Evolutionary conservation across 805 yeast genomes (phyloP), one percentile per base, ranked within the genome.

Genomic region (Zygotorulaspora chibaensis): DNA sequence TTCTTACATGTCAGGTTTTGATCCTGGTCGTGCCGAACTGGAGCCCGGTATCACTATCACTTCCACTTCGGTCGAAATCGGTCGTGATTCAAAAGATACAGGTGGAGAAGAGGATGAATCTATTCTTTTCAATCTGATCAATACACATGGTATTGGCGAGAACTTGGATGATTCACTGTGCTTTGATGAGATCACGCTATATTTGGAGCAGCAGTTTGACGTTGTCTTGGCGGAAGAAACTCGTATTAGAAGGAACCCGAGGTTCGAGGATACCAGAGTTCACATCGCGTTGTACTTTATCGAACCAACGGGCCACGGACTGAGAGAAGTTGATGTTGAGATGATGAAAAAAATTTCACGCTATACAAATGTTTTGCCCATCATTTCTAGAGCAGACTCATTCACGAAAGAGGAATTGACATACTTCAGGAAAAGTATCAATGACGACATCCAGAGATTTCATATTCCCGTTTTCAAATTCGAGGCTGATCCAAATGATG

Each of bases 221-320:
- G 70, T 75, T 46, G 88, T 86, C 0, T 73, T 89, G 38, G 87
- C 87, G 1, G 96, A 89, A 63, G 96, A 89, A 64, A 85, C 93
- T 1, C 75, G 91, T 52, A 87, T 89, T 52, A 77, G 77, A 65
- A 82, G 97, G 74, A 87, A 87, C 62, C 96, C 96, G 20, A 73
- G 87, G 52, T 81, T 84, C 59, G 82, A 77, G 55, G 91, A 86
- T 67, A 75, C 89, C 13, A 73, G 93, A 56, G 87, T 85, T 35
- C 93, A 85, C 60, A 81, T 80, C 7, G 76, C 84, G 51, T 65
- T 85, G 39, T 85, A 85, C 62, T 84, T 85, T 59, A 76, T 85
- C 52, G 79, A 84, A 41, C 84, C 91, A 1, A 72, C 81, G 3
- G 95, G 95, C 13, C 93, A 85, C 62, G 90, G 91, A 1, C 71